Evolutionary conservation across 2,329 filamentous ascomycete species (phyloP).

Genomic region (Penicillium sp.): DNA sequence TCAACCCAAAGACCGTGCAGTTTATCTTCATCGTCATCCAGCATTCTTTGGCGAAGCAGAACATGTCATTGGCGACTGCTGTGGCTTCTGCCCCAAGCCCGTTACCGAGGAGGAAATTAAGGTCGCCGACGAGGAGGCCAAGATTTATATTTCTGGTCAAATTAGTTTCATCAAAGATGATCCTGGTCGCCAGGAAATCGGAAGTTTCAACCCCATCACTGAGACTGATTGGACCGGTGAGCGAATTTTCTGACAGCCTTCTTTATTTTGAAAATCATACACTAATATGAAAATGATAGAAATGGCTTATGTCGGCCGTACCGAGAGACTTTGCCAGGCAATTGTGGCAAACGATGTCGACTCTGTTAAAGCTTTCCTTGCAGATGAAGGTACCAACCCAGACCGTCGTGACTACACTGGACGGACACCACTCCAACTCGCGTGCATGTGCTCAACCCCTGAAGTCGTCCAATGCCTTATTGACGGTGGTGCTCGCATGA

Average conservation of each 20-base stretch:
- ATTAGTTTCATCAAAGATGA: constrained; percentile 76
- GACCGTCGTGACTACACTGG: constrained; percentile 77
- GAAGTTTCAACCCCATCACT: constrained; percentile 75
- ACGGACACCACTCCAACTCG: constrained; percentile 75
- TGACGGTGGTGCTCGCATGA: constrained; percentile 68
- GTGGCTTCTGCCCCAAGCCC: constrained; percentile 72
- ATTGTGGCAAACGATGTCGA: constrained; percentile 74
- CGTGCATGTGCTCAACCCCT: constrained; percentile 65
- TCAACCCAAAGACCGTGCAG: constrained; percentile 68
- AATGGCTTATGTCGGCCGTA: constrained; percentile 85
- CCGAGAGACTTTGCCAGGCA: constrained; percentile 72
- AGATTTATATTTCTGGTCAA: constrained; percentile 72
- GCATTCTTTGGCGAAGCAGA: constrained; percentile 77
- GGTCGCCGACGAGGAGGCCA: constrained; percentile 67
- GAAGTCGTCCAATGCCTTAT: constrained; percentile 71
- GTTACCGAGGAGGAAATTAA: constrained; percentile 70
- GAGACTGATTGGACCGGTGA: constrained; percentile 73
- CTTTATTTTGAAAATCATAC: background rate
- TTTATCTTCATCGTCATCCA: constrained; percentile 78
- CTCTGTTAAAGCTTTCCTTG: constrained; percentile 67
- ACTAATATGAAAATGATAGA: constrained; percentile 44
- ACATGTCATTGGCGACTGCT: constrained; percentile 78
- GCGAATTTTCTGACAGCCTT: background rate
- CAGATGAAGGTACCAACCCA: constrained; percentile 67
- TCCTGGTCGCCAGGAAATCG: constrained; percentile 72